Conservation (phyloP, 495 filamentous ascomycete genomes). For the Penicillium bovifimosum region DNA sequence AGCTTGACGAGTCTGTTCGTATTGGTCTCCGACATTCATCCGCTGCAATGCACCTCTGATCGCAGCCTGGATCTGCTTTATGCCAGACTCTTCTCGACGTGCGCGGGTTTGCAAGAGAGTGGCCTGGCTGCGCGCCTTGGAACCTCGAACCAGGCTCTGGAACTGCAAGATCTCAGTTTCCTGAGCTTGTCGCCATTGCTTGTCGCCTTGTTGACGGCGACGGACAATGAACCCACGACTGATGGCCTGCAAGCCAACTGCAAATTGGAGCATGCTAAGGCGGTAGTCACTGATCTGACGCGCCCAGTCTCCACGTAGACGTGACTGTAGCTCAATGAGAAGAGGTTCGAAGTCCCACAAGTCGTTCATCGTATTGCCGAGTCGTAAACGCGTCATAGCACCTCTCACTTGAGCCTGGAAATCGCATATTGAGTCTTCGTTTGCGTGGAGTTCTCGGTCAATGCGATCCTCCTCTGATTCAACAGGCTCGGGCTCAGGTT, state of each 20-base stretch:
- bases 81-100: constrained; percentile 49
- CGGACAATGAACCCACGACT: constrained; percentile 76
- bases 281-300: constrained; percentile 74
- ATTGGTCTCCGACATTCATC: constrained; percentile 39
- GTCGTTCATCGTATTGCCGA: constrained; percentile 78
- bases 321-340: constrained; percentile 75
- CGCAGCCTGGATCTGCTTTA: constrained; percentile 56
- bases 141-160: constrained; percentile 79
- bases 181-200: constrained; percentile 63
- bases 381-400: constrained; percentile 66
- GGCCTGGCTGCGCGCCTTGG: constrained; percentile 64
- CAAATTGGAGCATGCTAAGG: constrained; percentile 72
- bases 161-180: constrained; percentile 68
- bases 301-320: constrained; percentile 72
- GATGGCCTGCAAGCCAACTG: constrained; percentile 68
- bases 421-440: constrained; percentile 64
- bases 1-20: constrained; percentile 28
- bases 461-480: constrained; percentile 90
- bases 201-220: constrained; percentile 52
- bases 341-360: constrained; percentile 85
- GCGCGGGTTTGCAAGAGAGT: constrained; percentile 58
- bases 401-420: constrained; percentile 86
- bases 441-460: constrained; percentile 73
- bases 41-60: constrained; percentile 56
- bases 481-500: constrained; percentile 61